These are phyloP conservation scores for Pelargonium myrrhifolium DNA, from an alignment of 441 rosid genomes.

Conservation along the genomic window DNA sequence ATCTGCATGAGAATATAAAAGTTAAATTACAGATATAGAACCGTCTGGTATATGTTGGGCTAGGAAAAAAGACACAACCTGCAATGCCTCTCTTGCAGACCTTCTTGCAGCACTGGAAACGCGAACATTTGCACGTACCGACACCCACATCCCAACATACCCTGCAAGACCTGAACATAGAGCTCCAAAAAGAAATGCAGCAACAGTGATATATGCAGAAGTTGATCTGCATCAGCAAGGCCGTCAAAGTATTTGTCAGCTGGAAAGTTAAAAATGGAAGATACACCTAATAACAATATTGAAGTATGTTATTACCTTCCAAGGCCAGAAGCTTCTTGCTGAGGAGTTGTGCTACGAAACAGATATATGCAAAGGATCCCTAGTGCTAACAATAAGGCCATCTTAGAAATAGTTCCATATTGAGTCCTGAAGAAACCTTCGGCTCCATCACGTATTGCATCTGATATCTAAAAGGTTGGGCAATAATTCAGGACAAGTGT, in stretches of 20 bases:
- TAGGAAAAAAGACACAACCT: background rate
- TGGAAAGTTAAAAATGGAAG: no score
- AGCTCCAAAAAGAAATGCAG: conserved; percentile 92
- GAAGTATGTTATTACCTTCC: conserved; percentile 55
- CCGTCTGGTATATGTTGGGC: conserved; percentile 9
- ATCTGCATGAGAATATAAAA: conserved; percentile 42
- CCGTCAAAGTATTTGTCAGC: conserved; percentile 21
- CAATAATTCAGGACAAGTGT: conserved; percentile 26
- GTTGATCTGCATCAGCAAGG: conserved; percentile 49
- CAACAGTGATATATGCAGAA: conserved; percentile 86
- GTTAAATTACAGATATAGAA: conserved; percentile 19
- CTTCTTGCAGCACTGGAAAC: conserved; percentile 98
- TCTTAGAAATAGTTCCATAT: conserved; percentile 90
- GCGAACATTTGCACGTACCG: conserved; percentile 96
- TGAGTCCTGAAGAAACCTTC: conserved; percentile 98
- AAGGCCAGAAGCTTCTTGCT: conserved; percentile 91
- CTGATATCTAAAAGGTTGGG: conserved; percentile 70
- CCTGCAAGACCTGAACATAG: conserved; percentile 93
- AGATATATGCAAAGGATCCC: conserved; percentile 78
- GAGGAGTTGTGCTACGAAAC: conserved; percentile 80
- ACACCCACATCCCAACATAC: conserved; percentile 99
- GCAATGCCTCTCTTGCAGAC: conserved; percentile 59
- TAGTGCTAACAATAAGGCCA: conserved; percentile 83
- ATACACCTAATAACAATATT: conserved; percentile 8
- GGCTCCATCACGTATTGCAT: conserved; percentile 98